These are phyloP conservation scores for Populus pruinosa DNA, from an alignment of 345 rosid species.

Conservation along the genomic window DNA sequence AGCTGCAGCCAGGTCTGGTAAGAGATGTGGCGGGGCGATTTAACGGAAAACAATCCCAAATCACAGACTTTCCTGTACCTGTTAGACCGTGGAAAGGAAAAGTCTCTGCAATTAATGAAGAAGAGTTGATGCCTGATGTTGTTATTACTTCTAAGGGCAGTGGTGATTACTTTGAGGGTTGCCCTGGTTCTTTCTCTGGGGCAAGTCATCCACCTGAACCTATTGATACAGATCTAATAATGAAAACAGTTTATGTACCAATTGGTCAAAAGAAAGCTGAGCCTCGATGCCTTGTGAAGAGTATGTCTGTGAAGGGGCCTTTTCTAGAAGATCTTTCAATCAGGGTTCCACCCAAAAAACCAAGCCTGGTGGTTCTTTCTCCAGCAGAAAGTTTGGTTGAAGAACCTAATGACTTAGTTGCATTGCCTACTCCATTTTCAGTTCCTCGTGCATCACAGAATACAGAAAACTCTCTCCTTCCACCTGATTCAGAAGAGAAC, in stretches of 20 bases:
- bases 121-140: slow-evolving; percentile 42
- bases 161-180: slow-evolving; percentile 55
- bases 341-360: slow-evolving; percentile 58
- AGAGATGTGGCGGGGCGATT: slow-evolving; percentile 45
- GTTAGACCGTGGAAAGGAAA: slow-evolving; percentile 60
- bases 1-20: slow-evolving; percentile 38
- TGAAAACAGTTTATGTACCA: slow-evolving; percentile 65
- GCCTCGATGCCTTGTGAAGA: slow-evolving; percentile 62
- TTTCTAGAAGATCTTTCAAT: slow-evolving; percentile 71
- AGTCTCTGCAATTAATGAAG: slow-evolving; percentile 40
- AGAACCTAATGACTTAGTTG: slow-evolving; percentile 47
- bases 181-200: slow-evolving; percentile 74
- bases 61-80: slow-evolving; percentile 34
- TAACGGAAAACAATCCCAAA: slow-evolving; percentile 26
- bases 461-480: slow-evolving; percentile 53
- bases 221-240: slow-evolving; percentile 65
- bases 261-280: slow-evolving; percentile 60
- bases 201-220: slow-evolving; percentile 97
- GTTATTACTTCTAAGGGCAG: slow-evolving; percentile 38
- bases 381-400: slow-evolving; percentile 68
- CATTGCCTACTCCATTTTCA: slow-evolving; percentile 52
- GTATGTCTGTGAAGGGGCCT: slow-evolving; percentile 65
- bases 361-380: slow-evolving; percentile 45
- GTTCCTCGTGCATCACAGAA: slow-evolving; percentile 60
- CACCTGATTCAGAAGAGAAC: slow-evolving; percentile 67